Percentiles rank a stretch among this genome's conserved stretches.
These are phyloP conservation scores for Phalaenopsis aphrodite DNA, from an alignment of 106 monocot species.

Conservation along the genomic window DNA sequence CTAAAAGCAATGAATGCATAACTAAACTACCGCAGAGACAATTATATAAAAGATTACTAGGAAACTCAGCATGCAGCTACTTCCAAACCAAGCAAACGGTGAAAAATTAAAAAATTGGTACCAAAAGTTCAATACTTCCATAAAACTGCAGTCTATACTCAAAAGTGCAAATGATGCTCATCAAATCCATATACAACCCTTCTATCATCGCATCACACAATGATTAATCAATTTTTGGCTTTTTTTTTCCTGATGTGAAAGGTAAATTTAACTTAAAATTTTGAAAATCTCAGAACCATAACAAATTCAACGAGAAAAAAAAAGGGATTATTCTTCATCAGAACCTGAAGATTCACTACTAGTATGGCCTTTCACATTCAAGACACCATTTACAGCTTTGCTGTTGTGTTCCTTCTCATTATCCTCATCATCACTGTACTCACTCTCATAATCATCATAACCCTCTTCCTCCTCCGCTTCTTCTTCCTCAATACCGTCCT, in stretches of 20 bases:
- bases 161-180: too few relatives aligned
- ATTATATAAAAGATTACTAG: too few relatives aligned
- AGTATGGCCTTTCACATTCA: background rate
- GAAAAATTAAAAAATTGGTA: too few relatives aligned
- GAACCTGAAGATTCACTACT: constrained; percentile 7
- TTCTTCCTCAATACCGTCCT: constrained; percentile 52
- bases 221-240: background rate
- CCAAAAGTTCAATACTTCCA: too few relatives aligned
- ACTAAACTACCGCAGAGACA: too few relatives aligned
- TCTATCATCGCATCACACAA: too few relatives aligned
- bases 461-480: constrained; percentile 74
- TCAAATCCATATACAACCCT: too few relatives aligned
- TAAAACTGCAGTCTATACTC: too few relatives aligned
- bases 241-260: background rate
- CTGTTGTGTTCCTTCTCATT: constrained; percentile 27
- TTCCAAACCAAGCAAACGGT: too few relatives aligned
- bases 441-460: constrained; percentile 77
- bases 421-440: constrained; percentile 78
- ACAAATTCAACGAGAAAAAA: background rate
- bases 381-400: constrained; percentile 8
- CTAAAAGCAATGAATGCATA: too few relatives aligned
- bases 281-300: background rate
- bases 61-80: too few relatives aligned
- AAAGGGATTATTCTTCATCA: background rate
- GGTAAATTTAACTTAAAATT: background rate